phyloP scores from a whole-genome alignment of 768 basidiomycete species.

The Glaciozyma martinii region DNA sequence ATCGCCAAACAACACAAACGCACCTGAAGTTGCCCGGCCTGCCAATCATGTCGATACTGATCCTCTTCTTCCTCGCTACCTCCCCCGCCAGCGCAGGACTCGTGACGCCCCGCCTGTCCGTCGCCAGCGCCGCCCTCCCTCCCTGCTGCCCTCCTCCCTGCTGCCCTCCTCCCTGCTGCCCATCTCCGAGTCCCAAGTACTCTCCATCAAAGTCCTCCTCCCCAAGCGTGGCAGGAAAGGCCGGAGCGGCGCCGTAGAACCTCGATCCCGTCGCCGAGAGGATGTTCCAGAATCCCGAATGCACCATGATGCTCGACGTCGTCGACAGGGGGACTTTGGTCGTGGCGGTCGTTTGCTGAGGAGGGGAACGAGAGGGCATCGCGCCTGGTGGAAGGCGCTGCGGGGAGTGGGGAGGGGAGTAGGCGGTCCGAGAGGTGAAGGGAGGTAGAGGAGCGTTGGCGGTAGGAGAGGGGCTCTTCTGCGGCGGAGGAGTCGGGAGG shows the following conservation, averaged over 20 bases:
- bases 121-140: not conserved
- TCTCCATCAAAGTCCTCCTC: not conserved
- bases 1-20: slow-evolving; percentile 40
- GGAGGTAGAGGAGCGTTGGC: not conserved
- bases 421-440: not conserved
- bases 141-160: not conserved
- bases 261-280: slow-evolving; percentile 14
- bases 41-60: slow-evolving; percentile 85
- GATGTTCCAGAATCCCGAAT: slow-evolving; percentile 8
- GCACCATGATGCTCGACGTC: not conserved
- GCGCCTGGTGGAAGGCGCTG: slow-evolving; percentile 2
- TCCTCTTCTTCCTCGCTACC: slow-evolving; percentile 48
- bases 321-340: not conserved
- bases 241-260: slow-evolving; percentile 3
- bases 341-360: not conserved
- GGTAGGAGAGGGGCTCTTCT: not conserved
- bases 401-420: not conserved
- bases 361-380: not conserved
- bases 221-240: not conserved
- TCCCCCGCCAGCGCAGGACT: slow-evolving; percentile 35
- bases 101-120: slow-evolving; percentile 53
- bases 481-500: not conserved
- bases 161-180: not conserved
- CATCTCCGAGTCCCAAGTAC: not conserved
- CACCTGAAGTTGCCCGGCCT: slow-evolving; percentile 75